Percentiles rank a stretch among this genome's conserved stretches.
phyloP scores from a whole-genome alignment of 345 rosid species.

The Gynandropsis gynandra region DNA sequence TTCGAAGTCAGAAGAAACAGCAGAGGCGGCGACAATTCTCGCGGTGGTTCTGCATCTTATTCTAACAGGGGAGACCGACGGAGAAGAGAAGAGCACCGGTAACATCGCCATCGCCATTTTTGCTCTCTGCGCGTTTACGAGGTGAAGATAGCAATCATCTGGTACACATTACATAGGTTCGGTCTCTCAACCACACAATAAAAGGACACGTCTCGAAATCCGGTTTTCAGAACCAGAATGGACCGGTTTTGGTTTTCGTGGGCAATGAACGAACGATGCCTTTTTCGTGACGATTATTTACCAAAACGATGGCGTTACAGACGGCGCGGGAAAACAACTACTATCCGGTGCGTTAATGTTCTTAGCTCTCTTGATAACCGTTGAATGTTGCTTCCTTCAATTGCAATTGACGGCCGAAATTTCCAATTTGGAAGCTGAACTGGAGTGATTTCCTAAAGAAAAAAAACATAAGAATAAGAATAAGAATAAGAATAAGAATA shows the following conservation, averaged over 20 bases:
- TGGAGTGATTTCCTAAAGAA: too few species aligned
- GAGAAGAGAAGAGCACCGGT: constrained; percentile 31
- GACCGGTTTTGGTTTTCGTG: constrained; percentile 5
- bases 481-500: too few species aligned
- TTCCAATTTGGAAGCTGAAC: too few species aligned
- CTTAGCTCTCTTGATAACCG: constrained; percentile 2
- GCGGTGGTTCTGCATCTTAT: constrained; percentile 30
- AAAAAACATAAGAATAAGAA: too few species aligned
- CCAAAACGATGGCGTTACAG: not conserved
- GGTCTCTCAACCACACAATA: constrained; percentile 16
- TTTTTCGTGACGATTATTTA: not conserved
- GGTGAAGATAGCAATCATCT: constrained; percentile 10
- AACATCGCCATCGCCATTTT: constrained; percentile 32
- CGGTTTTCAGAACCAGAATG: constrained; percentile 12
- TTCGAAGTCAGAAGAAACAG: constrained; percentile 27
- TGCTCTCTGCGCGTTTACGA: constrained; percentile 12
- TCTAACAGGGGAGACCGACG: constrained; percentile 5
- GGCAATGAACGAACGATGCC: not conserved
- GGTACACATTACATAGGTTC: constrained; percentile 7
- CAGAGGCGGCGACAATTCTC: constrained; percentile 20
- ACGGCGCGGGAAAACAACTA: not conserved
- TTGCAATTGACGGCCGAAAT: constrained; percentile 2
- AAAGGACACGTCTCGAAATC: constrained; percentile 16
- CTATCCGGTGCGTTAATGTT: constrained; percentile 4
- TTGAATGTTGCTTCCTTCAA: constrained; percentile 1